Conservation (phyloP, 306 rosid species). For the Lathyrus oleraceus region DNA sequence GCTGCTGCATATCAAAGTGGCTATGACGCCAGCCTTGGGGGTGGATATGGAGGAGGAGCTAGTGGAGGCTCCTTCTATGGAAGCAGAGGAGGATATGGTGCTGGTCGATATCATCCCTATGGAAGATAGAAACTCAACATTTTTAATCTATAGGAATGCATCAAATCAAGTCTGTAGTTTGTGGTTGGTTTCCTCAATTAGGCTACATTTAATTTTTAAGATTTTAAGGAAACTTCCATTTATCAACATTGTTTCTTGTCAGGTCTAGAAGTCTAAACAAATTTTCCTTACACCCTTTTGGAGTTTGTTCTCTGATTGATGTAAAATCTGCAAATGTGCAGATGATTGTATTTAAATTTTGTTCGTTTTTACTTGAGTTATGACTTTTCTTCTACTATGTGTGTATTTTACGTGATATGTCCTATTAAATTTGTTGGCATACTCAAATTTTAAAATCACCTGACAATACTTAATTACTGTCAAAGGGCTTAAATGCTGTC, state of each 20-base stretch:
- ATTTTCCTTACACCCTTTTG: not conserved
- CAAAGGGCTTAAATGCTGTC: too few relatives aligned
- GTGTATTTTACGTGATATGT: not conserved
- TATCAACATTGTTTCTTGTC: slow-evolving; percentile 21
- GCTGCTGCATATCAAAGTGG: slow-evolving; percentile 69
- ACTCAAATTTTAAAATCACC: too few relatives aligned
- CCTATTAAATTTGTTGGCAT: too few relatives aligned
- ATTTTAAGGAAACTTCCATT: slow-evolving; percentile 18
- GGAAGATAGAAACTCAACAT: slow-evolving; percentile 65
- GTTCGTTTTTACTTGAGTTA: slow-evolving; percentile 4
- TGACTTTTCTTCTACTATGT: not conserved
- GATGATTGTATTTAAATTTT: slow-evolving; percentile 42
- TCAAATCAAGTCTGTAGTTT: slow-evolving; percentile 34
- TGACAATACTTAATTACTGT: too few relatives aligned
- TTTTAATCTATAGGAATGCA: slow-evolving; percentile 45
- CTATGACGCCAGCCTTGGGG: slow-evolving; percentile 64
- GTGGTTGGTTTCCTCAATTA: slow-evolving; percentile 40
- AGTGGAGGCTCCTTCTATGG: slow-evolving; percentile 85
- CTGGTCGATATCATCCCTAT: slow-evolving; percentile 90
- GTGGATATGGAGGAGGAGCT: slow-evolving; percentile 71
- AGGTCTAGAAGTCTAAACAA: slow-evolving; percentile 25
- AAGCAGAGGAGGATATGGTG: slow-evolving; percentile 85
- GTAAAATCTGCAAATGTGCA: slow-evolving; percentile 43
- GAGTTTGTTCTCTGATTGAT: not conserved
- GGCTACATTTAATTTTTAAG: slow-evolving; percentile 24